Evolutionary conservation across 345 rosid species (phyloP), one percentile per base, ranked within the genome.

Genomic region (Brassica cretica): DNA sequence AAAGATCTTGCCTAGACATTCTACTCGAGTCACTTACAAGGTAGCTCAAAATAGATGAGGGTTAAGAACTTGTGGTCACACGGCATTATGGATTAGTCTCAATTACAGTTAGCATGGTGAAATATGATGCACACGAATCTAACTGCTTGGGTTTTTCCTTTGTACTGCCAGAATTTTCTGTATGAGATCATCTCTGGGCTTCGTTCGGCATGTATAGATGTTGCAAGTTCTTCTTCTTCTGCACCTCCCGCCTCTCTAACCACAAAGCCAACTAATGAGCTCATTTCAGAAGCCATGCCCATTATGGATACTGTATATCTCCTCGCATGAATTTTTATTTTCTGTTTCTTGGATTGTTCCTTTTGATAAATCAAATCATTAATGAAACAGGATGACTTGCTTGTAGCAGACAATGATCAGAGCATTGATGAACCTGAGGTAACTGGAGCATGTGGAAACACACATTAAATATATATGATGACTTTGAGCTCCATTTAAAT

Each of bases 191-290:
- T 93, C 37, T 74, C 92, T 16, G 88, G 98, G 78, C 90, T 89
- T 67, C 92, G 87, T 67, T 84, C 94, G 37, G 85, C 85, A 39
- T 83, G 87, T 76, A 76, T 80, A 8, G 89, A 90, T 81, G 86
- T 85, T 64, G 94, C 91, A 62, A 95, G 99, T 84, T 95, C 97
- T 74, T 93, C 97, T 74, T 93, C 98, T 81, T 89, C 90, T 78
- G 81, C 89, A 73, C 89, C 86, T 68, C 89, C 92, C 51, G 84
- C 85, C 75, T 55, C 86, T 75, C 84, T 87, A 70, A 75, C 81
- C 10, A 68, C 84, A 16, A 91, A 86, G 82, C 93, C 94, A 75
- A 89, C 91, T 15, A 71, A 66, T 56, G 89, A 87, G 76, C 91
- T 91, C 75, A 86, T 94, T 60, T 83, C 87, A 71, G 93, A 88